Percentiles rank a stretch among this genome's conserved stretches.
These are phyloP conservation scores for Vitis rotundifolia DNA, from an alignment of 164 flowering plant species.

Conservation along the genomic window DNA sequence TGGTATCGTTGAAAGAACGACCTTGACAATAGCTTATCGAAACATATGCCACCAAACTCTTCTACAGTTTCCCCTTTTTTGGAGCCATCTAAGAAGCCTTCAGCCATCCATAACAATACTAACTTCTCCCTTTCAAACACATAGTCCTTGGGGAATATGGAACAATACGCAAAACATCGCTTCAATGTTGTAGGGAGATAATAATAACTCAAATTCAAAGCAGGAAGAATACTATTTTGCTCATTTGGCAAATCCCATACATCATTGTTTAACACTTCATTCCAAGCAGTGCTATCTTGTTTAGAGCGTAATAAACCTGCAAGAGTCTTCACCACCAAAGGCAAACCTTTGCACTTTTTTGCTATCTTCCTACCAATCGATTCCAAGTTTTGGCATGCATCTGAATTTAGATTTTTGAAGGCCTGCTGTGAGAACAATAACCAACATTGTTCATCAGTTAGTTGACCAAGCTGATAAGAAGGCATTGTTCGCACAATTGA, in stretches of 20 bases:
- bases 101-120: no score
- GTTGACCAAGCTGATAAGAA: not conserved
- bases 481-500: not conserved
- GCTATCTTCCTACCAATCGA: constrained; percentile 6
- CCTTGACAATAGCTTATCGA: no score
- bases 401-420: not conserved
- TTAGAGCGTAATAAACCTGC: constrained; percentile 3
- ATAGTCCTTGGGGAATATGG: no score
- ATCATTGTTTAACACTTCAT: not conserved
- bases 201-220: constrained; percentile 19
- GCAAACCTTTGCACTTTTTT: constrained; percentile 10
- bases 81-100: no score
- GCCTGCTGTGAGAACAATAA: constrained; percentile 1
- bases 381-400: not conserved
- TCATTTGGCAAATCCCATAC: constrained; percentile 8
- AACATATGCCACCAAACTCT: no score
- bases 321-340: constrained; percentile 11
- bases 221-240: not conserved
- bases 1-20: no score
- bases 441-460: constrained; percentile 1
- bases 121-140: no score
- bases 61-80: no score
- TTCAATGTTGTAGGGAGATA: constrained; percentile 28
- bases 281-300: not conserved
- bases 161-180: constrained; percentile 2